Base-by-base conservation (phyloP, 306 rosid species). In the Gynostemma pentaphyllum region DNA sequence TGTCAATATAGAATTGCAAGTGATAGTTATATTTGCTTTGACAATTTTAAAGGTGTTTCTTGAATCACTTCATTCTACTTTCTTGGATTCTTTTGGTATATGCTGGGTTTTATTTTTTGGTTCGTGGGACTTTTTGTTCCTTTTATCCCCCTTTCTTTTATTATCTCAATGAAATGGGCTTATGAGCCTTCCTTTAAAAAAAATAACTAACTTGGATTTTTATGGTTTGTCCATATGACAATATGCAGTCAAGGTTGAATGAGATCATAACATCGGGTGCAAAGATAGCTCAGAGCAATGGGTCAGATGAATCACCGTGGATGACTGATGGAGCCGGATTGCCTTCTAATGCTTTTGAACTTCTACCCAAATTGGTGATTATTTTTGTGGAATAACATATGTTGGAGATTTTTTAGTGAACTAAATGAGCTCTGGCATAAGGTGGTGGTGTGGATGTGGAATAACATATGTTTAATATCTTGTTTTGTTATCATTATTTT, bases 301-400 rank as follows among this genome's bases (percentile, higher is more conserved):
- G 62, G 68, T 72, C 85, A 45, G 24, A 65, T 28, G 79, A 85
- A 78, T 75, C 74, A 68, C 87, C 90, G 37, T 88, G 99, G 99
- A 84, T 63, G 82, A 72, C 71, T 68, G 99, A 92, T 71, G 99
- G 99, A 78, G 87, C 77, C 28, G 99, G 99, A 55, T 76, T 86
- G 63, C 94, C 96, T 30, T 68, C 84, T 55, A 73, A 92, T 88
- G 88, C 94, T 59, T 81, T 82, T 4, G 82, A 84, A 59, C 91
- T 92, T 81, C 94, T 92, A 52, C 78, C 84, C 36, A 79, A 84
- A 70, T 62, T 92, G 96, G 99, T 92, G 88, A 69, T 54, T 44
- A 62, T 47, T n/a, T 66, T 72, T 48, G 48, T 36, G 65, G 14
- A 69, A 51, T 59, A 50, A 56, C 44, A n/a, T 41, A 50, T 47